phyloP scores from a whole-genome alignment of 768 basidiomycete genomes.

The Mycena polygramma region DNA sequence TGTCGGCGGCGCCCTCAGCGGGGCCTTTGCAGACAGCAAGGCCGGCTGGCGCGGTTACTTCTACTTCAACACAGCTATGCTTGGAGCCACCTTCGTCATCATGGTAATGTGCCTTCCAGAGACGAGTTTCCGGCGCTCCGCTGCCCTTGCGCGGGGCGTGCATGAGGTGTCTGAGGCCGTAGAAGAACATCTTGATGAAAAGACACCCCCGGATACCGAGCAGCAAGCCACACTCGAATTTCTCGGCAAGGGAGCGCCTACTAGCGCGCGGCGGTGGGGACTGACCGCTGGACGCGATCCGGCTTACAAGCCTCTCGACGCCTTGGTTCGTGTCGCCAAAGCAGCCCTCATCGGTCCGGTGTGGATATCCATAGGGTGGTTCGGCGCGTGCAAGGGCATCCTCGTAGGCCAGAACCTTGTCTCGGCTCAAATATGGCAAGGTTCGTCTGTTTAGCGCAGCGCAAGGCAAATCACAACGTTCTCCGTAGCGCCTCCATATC shows the following conservation, averaged over 20 bases:
- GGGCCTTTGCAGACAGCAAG: conserved; percentile 27
- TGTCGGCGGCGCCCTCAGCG: conserved; percentile 30
- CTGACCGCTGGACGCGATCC: conserved; percentile 13
- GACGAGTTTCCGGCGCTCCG: conserved; percentile 27
- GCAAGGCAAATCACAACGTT: background rate
- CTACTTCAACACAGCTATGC: conserved; percentile 31
- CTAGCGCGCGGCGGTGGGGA: conserved; percentile 17
- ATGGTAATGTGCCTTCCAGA: conserved; percentile 23
- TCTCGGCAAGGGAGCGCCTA: conserved; percentile 28
- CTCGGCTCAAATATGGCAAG: conserved; percentile 24
- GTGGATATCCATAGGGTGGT: conserved; percentile 30
- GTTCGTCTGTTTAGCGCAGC: background rate
- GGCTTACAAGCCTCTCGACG: conserved; percentile 19
- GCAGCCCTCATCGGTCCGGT: conserved; percentile 21
- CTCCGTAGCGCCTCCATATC: conserved; percentile 19
- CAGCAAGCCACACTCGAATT: conserved; percentile 23
- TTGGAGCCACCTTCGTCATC: conserved; percentile 14
- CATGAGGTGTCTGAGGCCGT: conserved; percentile 1
- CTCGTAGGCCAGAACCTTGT: conserved; percentile 27
- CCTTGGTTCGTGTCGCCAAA: conserved; percentile 18
- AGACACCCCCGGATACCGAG: background rate
- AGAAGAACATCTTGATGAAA: conserved; percentile 12
- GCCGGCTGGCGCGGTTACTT: conserved; percentile 28
- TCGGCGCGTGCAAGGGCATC: conserved; percentile 30
- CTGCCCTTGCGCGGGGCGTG: conserved; percentile 28